Evolutionary conservation across 306 rosid species (phyloP).

Genomic region (Notholithocarpus densiflorus): DNA sequence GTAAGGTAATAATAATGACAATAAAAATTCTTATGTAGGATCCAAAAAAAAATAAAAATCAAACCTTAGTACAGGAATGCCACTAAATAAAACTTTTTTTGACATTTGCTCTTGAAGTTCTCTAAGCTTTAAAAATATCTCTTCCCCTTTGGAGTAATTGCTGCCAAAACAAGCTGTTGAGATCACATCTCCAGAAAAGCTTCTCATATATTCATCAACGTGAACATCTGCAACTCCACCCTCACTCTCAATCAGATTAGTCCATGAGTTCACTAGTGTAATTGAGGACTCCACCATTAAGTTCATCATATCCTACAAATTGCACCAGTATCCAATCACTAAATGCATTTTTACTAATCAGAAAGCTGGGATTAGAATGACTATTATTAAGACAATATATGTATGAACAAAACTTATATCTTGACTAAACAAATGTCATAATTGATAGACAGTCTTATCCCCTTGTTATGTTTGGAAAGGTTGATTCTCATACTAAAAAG

Average conservation of each 20-base stretch:
- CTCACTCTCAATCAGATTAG: neutral
- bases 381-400: no score
- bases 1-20: no score
- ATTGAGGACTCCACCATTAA: slow-evolving; percentile 9
- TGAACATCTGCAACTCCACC: slow-evolving; percentile 13
- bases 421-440: no score
- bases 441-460: no score
- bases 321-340: neutral
- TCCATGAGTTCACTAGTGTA: slow-evolving; percentile 20
- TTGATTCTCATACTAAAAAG: no score
- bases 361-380: no score
- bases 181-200: slow-evolving; percentile 27
- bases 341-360: no score
- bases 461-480: no score
- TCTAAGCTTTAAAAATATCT: slow-evolving; percentile 15
- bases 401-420: no score
- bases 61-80: slow-evolving; percentile 25
- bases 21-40: no score
- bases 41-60: neutral
- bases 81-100: neutral
- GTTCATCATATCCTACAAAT: slow-evolving; percentile 22
- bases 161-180: slow-evolving; percentile 27
- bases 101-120: slow-evolving; percentile 8
- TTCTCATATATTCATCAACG: slow-evolving; percentile 23
- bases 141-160: slow-evolving; percentile 1